Evolutionary conservation across 2,329 filamentous ascomycete genomes (phyloP).

Genomic region (Neofusicoccum umdonicola): DNA sequence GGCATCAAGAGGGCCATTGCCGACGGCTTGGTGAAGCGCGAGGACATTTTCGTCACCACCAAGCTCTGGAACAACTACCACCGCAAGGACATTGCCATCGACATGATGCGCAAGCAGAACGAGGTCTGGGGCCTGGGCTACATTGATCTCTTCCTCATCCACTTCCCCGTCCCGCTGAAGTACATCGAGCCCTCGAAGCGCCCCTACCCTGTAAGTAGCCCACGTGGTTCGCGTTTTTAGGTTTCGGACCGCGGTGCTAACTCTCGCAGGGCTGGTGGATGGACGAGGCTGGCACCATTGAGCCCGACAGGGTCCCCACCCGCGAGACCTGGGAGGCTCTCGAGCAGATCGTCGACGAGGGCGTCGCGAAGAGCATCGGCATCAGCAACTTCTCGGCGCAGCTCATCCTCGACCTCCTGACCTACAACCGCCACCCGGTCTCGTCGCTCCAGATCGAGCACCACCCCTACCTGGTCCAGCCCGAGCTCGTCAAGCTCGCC

Average conservation of each 20-base stretch:
- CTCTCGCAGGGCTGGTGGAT: constrained; percentile 46
- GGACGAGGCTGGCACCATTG: constrained; percentile 59
- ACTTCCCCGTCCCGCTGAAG: constrained; percentile 84
- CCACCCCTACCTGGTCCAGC: constrained; percentile 83
- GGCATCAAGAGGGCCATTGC: constrained; percentile 76
- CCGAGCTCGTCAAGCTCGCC: constrained; percentile 66
- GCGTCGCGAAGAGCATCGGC: constrained; percentile 71
- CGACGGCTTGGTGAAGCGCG: constrained; percentile 76
- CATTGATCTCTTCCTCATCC: constrained; percentile 85
- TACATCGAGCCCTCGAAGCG: constrained; percentile 67
- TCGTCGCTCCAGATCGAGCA: constrained; percentile 85
- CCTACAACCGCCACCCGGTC: constrained; percentile 71
- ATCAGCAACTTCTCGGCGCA: constrained; percentile 80
- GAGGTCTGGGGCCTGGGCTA: constrained; percentile 79
- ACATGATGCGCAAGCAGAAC: constrained; percentile 73
- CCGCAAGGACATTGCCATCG: constrained; percentile 72
- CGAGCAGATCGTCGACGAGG: constrained; percentile 69
- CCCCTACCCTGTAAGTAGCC: constrained; percentile 23
- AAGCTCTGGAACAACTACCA: constrained; percentile 96
- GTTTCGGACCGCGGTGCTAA: background rate
- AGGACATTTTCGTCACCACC: constrained; percentile 87
- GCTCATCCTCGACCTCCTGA: constrained; percentile 74
- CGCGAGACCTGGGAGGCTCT: constrained; percentile 81
- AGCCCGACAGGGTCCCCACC: constrained; percentile 66
- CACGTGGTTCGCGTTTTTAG: background rate